These are phyloP conservation scores for Colletotrichum sp. DNA, from an alignment of 2,329 filamentous ascomycete genomes.

Conservation along the genomic window DNA sequence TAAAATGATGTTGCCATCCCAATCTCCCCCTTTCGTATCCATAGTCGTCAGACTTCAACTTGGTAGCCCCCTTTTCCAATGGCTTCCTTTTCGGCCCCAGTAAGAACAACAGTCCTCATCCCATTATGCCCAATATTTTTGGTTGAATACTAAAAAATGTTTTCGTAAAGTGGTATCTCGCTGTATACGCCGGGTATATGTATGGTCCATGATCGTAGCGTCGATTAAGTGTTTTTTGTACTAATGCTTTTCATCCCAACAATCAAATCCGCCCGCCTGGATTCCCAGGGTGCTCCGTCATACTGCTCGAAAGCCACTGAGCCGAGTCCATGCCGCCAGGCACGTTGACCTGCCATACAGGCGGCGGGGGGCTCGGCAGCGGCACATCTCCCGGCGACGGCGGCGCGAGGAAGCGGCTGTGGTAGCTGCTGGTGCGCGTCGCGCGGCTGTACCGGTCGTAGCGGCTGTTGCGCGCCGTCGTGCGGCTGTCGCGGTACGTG, in stretches of 20 bases:
- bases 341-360: neutral
- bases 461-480: neutral
- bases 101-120: neutral
- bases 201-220: neutral
- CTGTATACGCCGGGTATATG: neutral
- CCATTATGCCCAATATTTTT: neutral
- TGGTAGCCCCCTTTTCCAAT: neutral
- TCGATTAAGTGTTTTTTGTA: too few species aligned
- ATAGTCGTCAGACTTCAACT: neutral
- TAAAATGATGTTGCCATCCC: neutral
- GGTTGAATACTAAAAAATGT: neutral
- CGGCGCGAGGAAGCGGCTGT: constrained; percentile 7
- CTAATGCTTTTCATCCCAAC: neutral
- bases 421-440: neutral
- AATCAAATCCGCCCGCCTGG: neutral
- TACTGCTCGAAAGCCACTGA: constrained; percentile 9
- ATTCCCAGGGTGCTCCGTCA: constrained; percentile 5
- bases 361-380: neutral
- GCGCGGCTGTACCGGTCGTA: constrained; percentile 1
- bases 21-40: neutral
- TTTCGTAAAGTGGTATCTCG: neutral
- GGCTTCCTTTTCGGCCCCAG: neutral
- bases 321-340: neutral
- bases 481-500: neutral
- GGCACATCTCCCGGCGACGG: neutral